Conservation (phyloP, 768 basidiomycete species). For the Cystobasidium tubakii region DNA sequence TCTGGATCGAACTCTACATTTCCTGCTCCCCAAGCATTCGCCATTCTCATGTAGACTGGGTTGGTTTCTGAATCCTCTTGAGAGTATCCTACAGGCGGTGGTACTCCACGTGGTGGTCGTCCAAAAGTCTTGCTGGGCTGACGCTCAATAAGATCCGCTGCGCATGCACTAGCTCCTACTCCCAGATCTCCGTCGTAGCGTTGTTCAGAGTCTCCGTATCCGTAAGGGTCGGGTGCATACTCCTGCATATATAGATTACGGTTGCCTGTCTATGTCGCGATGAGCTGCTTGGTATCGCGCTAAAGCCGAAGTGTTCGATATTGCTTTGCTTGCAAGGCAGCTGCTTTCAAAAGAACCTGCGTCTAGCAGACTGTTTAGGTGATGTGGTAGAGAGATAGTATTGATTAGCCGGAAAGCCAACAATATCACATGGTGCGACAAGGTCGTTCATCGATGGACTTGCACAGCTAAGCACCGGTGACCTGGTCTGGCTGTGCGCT, state of each 20-base stretch:
- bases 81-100: neutral
- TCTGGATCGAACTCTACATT: conserved; percentile 1
- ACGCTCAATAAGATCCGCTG: neutral
- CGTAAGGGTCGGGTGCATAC: neutral
- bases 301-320: too few species aligned
- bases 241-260: neutral
- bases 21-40: neutral
- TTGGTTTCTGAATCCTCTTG: neutral
- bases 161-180: neutral
- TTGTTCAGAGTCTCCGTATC: neutral
- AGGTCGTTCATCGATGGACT: too few species aligned
- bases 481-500: too few species aligned
- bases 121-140: neutral
- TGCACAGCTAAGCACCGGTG: too few species aligned
- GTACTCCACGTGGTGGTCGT: neutral
- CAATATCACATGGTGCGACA: too few species aligned
- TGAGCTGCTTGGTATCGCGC: neutral
- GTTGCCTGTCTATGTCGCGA: neutral
- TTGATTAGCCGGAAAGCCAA: too few species aligned
- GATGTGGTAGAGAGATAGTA: too few species aligned
- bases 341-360: too few species aligned
- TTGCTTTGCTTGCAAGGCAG: too few species aligned
- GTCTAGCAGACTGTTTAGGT: too few species aligned
- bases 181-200: neutral
- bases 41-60: neutral